Conservation (phyloP, 495 filamentous ascomycete genomes). For the Hyphodiscus hymeniophilus region DNA sequence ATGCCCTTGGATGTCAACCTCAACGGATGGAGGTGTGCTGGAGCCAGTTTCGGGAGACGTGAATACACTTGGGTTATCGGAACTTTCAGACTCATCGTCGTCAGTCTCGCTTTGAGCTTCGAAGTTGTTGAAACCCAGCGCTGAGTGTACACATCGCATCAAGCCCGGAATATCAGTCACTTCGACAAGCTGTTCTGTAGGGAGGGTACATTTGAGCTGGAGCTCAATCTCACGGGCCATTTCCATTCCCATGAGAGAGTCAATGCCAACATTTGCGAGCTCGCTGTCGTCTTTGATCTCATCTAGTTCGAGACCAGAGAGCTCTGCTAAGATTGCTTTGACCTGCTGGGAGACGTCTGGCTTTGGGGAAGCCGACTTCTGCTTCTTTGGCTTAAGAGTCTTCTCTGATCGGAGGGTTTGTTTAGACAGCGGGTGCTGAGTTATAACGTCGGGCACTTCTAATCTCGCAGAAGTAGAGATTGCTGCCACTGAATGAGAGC, state of each 20-base stretch:
- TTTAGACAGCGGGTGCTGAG: conserved; percentile 1
- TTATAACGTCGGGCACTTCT: conserved; percentile 7
- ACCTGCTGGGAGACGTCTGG: conserved; percentile 22
- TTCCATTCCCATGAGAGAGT: conserved; percentile 50
- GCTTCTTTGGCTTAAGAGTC: conserved; percentile 20
- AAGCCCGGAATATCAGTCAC: conserved; percentile 24
- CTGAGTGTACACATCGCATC: conserved; percentile 21
- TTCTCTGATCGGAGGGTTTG: too few relatives aligned
- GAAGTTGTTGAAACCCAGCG: too few relatives aligned
- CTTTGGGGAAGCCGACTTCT: conserved; percentile 6
- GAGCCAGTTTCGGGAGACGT: neutral
- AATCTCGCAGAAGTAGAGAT: conserved; percentile 22
- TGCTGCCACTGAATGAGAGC: conserved; percentile 10
- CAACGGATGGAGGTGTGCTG: neutral
- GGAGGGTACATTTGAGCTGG: conserved; percentile 32
- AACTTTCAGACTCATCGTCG: neutral
- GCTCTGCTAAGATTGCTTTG: conserved; percentile 24
- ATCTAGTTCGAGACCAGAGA: conserved; percentile 35
- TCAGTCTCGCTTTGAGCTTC: neutral
- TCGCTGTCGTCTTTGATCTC: conserved; percentile 32
- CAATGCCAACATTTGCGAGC: conserved; percentile 43
- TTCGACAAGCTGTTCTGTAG: conserved; percentile 29
- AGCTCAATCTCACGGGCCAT: conserved; percentile 41
- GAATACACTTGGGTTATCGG: too few relatives aligned
- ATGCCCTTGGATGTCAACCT: neutral